Evolutionary conservation across 768 basidiomycete species (phyloP).

Genomic region (Auriscalpium vulgare): DNA sequence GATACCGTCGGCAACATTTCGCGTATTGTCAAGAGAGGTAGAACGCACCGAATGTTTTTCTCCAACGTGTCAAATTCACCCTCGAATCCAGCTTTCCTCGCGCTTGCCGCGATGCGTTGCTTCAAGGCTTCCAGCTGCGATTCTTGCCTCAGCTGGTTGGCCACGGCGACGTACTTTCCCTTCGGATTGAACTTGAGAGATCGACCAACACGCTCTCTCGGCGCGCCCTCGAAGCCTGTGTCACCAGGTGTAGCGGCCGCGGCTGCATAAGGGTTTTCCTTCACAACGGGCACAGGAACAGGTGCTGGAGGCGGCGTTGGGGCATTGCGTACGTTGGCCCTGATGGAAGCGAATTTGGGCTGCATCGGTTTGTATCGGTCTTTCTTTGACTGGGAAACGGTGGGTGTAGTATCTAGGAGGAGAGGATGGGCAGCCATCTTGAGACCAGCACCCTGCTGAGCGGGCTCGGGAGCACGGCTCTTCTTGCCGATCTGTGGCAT

Average conservation of each 20-base stretch:
- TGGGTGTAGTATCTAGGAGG: conserved; percentile 58
- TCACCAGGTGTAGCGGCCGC: conserved; percentile 40
- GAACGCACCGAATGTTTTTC: conserved; percentile 72
- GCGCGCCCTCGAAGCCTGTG: conserved; percentile 64
- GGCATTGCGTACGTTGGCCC: conserved; percentile 75
- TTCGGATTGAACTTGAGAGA: conserved; percentile 84
- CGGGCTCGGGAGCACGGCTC: conserved; percentile 46
- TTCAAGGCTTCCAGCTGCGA: conserved; percentile 85
- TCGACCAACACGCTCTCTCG: conserved; percentile 60
- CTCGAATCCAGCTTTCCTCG: conserved; percentile 89
- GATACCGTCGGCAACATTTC: neutral
- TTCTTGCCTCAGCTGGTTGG: conserved; percentile 64
- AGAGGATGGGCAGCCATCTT: conserved; percentile 91
- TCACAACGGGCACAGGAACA: conserved; percentile 26
- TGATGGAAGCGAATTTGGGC: conserved; percentile 96
- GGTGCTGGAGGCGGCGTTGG: conserved; percentile 49
- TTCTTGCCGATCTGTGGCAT: conserved; percentile 48
- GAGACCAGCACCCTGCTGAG: conserved; percentile 74
- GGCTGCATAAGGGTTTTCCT: conserved; percentile 76
- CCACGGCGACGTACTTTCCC: conserved; percentile 81
- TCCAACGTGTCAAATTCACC: conserved; percentile 88
- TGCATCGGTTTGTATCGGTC: conserved; percentile 98
- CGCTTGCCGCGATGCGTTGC: conserved; percentile 86
- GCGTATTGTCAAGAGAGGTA: neutral
- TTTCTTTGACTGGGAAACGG: conserved; percentile 67